A percentile compares a stretch with the other conserved stretches of the same genome.
phyloP scores from a whole-genome alignment of 1,284 basidiomycete species.

The Athelia psychrophila region DNA sequence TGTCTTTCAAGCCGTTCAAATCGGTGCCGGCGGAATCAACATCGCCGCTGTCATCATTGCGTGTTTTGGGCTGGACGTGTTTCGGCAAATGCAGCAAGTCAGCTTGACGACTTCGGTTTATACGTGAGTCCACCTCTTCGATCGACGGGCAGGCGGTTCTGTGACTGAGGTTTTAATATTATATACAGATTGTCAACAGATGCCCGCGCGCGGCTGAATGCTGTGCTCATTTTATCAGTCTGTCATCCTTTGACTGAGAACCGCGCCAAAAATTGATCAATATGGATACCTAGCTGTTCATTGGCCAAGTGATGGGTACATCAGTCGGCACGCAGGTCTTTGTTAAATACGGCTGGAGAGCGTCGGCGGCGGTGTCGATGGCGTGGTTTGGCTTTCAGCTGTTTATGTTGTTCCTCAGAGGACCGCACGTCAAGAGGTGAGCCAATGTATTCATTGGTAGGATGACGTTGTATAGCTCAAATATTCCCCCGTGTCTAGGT shows the following conservation, averaged over 20 bases:
- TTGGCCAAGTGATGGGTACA: constrained; percentile 52
- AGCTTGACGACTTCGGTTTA: constrained; percentile 38
- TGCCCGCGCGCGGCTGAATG: constrained; percentile 49
- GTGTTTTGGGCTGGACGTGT: constrained; percentile 44
- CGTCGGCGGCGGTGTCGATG: constrained; percentile 45
- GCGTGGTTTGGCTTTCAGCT: constrained; percentile 41
- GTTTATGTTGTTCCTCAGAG: constrained; percentile 37
- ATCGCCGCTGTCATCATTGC: constrained; percentile 44
- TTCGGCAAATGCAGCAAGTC: constrained; percentile 44
- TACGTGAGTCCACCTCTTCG: constrained; percentile 5
- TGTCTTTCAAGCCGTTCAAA: constrained; percentile 36
- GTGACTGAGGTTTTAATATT: too few species aligned
- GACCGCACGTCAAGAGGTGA: constrained; percentile 34
- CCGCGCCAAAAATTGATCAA: neutral
- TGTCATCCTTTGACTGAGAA: constrained; percentile 9
- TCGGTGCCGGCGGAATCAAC: constrained; percentile 40
- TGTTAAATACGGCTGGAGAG: constrained; percentile 47
- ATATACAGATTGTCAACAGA: constrained; percentile 18
- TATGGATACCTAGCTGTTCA: constrained; percentile 30
- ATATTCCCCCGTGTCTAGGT: neutral
- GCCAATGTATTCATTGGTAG: neutral
- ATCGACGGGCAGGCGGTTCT: too few species aligned
- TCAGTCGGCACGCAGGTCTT: constrained; percentile 50
- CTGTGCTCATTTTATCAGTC: constrained; percentile 44
- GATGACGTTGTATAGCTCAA: too few species aligned